phyloP scores from a whole-genome alignment of 495 filamentous ascomycete species.

The Tuber aestivum region DNA sequence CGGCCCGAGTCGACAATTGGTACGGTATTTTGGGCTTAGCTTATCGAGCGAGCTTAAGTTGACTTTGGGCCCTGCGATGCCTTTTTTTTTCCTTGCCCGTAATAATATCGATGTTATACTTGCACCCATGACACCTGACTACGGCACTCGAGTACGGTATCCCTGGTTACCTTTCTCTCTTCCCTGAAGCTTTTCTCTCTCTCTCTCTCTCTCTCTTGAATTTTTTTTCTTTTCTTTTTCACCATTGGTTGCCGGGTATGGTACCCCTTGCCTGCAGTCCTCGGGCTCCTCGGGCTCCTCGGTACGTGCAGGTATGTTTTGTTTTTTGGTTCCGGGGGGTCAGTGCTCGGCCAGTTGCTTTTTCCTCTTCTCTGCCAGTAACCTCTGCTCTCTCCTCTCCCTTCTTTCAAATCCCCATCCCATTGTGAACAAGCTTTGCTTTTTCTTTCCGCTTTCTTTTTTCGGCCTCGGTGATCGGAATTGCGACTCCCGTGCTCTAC shows the following conservation, averaged over 20 bases:
- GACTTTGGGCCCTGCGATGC: too few species aligned
- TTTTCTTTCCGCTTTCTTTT: background rate
- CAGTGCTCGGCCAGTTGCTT: background rate
- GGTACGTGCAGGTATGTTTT: background rate
- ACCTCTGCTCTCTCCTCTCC: too few species aligned
- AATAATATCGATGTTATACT: background rate
- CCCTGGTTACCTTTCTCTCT: slow-evolving; percentile 2
- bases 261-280: background rate
- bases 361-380: too few species aligned
- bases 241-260: background rate
- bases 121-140: background rate
- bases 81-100: background rate
- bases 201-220: too few species aligned
- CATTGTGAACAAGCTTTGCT: background rate
- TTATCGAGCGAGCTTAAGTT: background rate
- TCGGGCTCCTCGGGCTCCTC: background rate
- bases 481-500: background rate
- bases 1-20: background rate
- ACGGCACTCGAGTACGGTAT: too few species aligned
- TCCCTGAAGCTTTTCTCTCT: too few species aligned
- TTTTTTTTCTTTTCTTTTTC: too few species aligned
- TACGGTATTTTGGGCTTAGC: background rate
- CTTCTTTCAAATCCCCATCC: background rate
- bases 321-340: background rate
- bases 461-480: background rate